These are phyloP conservation scores for Lentinula edodes DNA, from an alignment of 768 basidiomycete genomes.

Conservation along the genomic window DNA sequence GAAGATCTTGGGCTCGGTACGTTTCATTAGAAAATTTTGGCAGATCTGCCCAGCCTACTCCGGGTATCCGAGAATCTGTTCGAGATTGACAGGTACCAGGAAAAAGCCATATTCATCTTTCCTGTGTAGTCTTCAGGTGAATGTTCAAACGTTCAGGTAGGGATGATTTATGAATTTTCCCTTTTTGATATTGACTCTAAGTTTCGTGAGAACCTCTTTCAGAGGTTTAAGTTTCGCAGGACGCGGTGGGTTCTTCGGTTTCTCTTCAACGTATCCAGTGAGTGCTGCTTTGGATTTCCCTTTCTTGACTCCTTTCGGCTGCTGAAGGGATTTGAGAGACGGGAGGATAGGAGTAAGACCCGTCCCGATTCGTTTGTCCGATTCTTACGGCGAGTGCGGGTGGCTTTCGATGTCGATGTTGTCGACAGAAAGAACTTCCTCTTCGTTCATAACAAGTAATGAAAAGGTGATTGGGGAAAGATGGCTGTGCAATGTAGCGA, in stretches of 20 bases:
- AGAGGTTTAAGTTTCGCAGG: conserved; percentile 75
- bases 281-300: conserved; percentile 26
- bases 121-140: conserved; percentile 29
- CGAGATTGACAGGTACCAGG: conserved; percentile 56
- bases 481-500: background rate
- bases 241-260: conserved; percentile 42
- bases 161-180: conserved; percentile 23
- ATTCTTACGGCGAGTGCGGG: background rate
- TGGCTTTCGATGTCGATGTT: conserved; percentile 5
- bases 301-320: conserved; percentile 18
- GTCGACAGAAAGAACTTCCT: conserved; percentile 7
- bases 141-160: background rate
- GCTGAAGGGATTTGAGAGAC: conserved; percentile 7
- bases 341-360: conserved; percentile 5
- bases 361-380: background rate
- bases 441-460: conserved; percentile 1
- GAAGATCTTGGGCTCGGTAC: too few relatives aligned
- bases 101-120: conserved; percentile 88
- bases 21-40: too few relatives aligned
- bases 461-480: background rate
- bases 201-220: conserved; percentile 64
- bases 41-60: too few relatives aligned
- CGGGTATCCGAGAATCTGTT: conserved; percentile 54
- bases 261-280: conserved; percentile 21
- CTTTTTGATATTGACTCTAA: conserved; percentile 78